Evolutionary conservation across 148 eudicot genomes (phyloP).

Genomic region (Rhododendron mucronatum): DNA sequence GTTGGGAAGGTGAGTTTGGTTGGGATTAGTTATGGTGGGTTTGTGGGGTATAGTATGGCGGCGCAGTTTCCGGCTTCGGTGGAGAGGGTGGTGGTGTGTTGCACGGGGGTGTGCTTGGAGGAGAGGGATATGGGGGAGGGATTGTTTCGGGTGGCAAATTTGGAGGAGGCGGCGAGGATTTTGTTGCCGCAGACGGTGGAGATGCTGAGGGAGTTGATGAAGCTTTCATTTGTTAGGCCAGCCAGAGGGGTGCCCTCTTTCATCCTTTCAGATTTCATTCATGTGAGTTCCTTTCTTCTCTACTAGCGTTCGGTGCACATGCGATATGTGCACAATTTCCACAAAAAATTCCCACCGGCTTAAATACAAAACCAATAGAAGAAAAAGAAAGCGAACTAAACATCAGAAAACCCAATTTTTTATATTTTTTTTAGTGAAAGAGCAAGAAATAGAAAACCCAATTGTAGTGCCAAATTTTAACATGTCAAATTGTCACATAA

Average conservation of each 20-base stretch:
- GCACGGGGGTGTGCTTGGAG: constrained; percentile 82
- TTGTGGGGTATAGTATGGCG: constrained; percentile 82
- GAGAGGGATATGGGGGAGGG: constrained; percentile 71
- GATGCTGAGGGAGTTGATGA: constrained; percentile 61
- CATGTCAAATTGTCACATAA: too few relatives aligned
- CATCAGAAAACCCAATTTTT: not conserved
- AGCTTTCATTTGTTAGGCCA: constrained; percentile 59
- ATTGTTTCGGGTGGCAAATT: constrained; percentile 53
- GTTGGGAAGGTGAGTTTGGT: constrained; percentile 47
- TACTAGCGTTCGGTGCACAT: not conserved
- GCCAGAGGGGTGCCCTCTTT: constrained; percentile 52
- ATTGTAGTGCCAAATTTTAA: too few relatives aligned
- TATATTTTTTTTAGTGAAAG: too few relatives aligned
- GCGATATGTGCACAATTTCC: not conserved
- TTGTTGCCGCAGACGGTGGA: constrained; percentile 79
- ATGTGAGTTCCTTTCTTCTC: constrained; percentile 33
- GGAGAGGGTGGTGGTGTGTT: constrained; percentile 71
- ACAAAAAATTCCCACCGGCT: too few relatives aligned
- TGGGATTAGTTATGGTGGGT: constrained; percentile 92
- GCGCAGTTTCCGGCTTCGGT: constrained; percentile 67
- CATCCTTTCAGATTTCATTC: constrained; percentile 61
- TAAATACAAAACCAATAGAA: not conserved
- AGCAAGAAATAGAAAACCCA: not conserved
- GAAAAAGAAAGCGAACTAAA: not conserved
- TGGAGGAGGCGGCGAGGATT: constrained; percentile 62